phyloP scores from a whole-genome alignment of 1,284 basidiomycete genomes.

The Sanghuangporus baumii region DNA sequence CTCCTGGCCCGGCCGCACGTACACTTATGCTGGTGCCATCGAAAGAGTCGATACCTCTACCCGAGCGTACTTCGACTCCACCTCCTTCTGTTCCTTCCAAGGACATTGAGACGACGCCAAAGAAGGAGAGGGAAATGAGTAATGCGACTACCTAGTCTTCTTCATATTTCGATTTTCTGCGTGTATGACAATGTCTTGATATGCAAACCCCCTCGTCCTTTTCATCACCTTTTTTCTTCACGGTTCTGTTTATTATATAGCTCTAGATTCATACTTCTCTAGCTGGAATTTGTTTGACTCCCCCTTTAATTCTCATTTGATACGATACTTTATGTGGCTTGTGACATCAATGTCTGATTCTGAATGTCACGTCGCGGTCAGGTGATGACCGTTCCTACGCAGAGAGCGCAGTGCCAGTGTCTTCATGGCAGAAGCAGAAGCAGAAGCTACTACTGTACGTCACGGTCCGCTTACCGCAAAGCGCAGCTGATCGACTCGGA shows the following conservation, averaged over 20 bases:
- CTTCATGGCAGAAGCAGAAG: not conserved
- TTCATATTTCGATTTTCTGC: not conserved
- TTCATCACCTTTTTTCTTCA: not conserved
- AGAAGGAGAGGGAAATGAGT: conserved; percentile 27
- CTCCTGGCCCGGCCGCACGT: conserved; percentile 13
- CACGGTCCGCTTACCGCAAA: too few relatives aligned
- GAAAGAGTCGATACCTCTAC: not conserved
- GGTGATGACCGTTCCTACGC: too few relatives aligned
- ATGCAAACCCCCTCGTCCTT: not conserved
- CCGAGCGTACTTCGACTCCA: not conserved
- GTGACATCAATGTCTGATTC: too few relatives aligned
- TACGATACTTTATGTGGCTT: not conserved
- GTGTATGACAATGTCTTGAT: not conserved
- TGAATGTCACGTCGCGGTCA: not conserved
- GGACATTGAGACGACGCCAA: conserved; percentile 18
- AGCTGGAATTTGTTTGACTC: not conserved
- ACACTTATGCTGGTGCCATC: not conserved
- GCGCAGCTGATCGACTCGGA: too few relatives aligned
- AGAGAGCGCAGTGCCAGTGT: too few relatives aligned
- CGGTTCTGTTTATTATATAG: not conserved
- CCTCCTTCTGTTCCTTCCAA: not conserved
- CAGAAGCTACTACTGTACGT: too few relatives aligned
- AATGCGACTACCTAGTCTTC: conserved; percentile 34
- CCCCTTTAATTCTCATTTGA: not conserved
- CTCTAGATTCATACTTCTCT: not conserved